Evolutionary conservation across 306 rosid genomes (phyloP).

Genomic region (Sindora glabra): DNA sequence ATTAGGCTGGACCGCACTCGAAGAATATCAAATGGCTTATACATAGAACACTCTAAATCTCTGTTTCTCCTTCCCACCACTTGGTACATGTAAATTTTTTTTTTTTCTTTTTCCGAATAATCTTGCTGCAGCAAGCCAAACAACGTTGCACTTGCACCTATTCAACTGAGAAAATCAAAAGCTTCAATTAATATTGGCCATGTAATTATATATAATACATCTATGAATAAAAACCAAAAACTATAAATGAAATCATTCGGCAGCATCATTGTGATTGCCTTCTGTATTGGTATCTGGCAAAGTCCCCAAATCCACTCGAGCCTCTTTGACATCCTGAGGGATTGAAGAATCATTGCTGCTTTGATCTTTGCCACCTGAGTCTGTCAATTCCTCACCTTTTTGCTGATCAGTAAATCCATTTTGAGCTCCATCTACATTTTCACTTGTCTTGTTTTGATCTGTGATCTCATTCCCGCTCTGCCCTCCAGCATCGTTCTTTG

Average conservation of each 20-base stretch:
- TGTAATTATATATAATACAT: constrained; percentile 1
- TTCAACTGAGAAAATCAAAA: not conserved
- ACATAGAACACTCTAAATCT: no score
- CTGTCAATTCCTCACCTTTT: constrained; percentile 28
- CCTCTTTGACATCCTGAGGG: constrained; percentile 37
- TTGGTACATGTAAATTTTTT: no score
- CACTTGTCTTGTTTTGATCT: constrained; percentile 25
- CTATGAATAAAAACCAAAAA: constrained; percentile 7
- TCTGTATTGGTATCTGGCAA: constrained; percentile 50
- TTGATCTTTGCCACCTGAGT: constrained; percentile 10
- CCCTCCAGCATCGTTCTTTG: not conserved
- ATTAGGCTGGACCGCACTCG: no score
- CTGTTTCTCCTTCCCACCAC: no score
- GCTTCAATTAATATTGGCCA: constrained; percentile 14
- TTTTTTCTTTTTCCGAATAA: no score
- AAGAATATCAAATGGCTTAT: no score
- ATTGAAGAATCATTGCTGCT: constrained; percentile 33
- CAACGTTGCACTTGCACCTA: no score
- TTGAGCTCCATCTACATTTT: constrained; percentile 25
- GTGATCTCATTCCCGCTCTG: constrained; percentile 19
- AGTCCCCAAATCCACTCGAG: constrained; percentile 52
- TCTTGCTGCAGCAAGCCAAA: no score
- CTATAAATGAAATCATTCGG: not conserved
- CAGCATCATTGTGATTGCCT: constrained; percentile 31
- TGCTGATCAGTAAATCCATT: constrained; percentile 30